These are phyloP conservation scores for Venturia asperata DNA, from an alignment of 2,329 filamentous ascomycete genomes.

Conservation along the genomic window DNA sequence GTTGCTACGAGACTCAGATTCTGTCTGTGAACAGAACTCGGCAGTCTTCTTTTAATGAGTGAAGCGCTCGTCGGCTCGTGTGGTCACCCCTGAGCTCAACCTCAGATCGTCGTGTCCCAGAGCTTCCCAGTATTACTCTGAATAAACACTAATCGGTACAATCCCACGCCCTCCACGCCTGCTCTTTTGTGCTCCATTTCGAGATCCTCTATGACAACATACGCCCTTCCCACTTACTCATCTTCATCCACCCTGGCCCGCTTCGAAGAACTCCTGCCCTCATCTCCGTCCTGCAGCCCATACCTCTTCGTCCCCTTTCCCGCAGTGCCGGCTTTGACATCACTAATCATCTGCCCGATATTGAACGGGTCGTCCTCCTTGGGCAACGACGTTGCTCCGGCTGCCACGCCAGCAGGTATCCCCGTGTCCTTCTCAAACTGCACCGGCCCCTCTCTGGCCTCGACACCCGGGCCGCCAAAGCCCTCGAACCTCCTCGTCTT, in stretches of 20 bases:
- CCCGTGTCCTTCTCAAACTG: conserved; percentile 83
- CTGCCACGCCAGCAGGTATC: conserved; percentile 27
- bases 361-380: conserved; percentile 70
- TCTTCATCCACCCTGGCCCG: conserved; percentile 60
- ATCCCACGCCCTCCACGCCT: background rate
- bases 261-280: conserved; percentile 49
- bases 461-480: conserved; percentile 76
- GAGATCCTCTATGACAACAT: background rate
- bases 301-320: conserved; percentile 67
- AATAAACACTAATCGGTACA: no score
- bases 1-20: background rate
- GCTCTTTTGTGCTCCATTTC: background rate
- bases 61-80: no score
- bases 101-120: background rate
- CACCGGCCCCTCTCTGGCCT: conserved; percentile 82
- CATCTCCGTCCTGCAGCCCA: conserved; percentile 61
- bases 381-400: background rate
- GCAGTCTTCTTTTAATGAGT: no score
- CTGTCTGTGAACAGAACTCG: background rate
- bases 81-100: background rate
- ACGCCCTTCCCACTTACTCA: background rate
- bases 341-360: conserved; percentile 85
- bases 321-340: conserved; percentile 56
- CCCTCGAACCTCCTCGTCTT: conserved; percentile 80
- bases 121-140: background rate